Evolutionary conservation across 306 rosid genomes (phyloP).

Genomic region (Pterocarpus macrocarpus): DNA sequence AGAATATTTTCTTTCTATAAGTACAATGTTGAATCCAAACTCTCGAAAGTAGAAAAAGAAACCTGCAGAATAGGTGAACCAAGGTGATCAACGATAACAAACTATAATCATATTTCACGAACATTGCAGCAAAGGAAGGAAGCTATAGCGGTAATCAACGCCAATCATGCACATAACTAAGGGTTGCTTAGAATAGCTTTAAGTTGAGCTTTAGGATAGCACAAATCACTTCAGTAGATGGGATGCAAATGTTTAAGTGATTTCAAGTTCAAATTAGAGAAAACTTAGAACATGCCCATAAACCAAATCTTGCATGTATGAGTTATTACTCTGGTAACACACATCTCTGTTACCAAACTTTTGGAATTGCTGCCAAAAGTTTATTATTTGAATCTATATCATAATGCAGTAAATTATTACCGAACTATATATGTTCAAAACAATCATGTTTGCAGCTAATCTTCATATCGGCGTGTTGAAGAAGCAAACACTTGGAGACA

Average conservation of each 20-base stretch:
- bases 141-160: slow-evolving; percentile 4
- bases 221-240: neutral
- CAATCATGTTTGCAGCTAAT: neutral
- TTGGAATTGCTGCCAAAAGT: neutral
- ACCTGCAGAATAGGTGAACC: slow-evolving; percentile 50
- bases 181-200: slow-evolving; percentile 6
- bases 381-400: neutral
- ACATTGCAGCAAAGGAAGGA: neutral
- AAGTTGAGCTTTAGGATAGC: neutral
- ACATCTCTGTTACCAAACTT: no score
- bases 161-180: slow-evolving; percentile 26
- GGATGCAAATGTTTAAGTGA: neutral
- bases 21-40: slow-evolving; percentile 27
- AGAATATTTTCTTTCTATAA: slow-evolving; percentile 28
- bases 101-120: neutral
- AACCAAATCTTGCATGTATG: neutral
- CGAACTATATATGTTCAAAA: neutral
- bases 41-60: slow-evolving; percentile 31
- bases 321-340: neutral
- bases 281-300: neutral
- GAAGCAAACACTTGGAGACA: neutral
- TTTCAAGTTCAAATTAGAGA: neutral
- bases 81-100: neutral
- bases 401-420: neutral
- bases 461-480: neutral